Conservation (phyloP, 306 rosid genomes). For the Lotus japonicus region DNA sequence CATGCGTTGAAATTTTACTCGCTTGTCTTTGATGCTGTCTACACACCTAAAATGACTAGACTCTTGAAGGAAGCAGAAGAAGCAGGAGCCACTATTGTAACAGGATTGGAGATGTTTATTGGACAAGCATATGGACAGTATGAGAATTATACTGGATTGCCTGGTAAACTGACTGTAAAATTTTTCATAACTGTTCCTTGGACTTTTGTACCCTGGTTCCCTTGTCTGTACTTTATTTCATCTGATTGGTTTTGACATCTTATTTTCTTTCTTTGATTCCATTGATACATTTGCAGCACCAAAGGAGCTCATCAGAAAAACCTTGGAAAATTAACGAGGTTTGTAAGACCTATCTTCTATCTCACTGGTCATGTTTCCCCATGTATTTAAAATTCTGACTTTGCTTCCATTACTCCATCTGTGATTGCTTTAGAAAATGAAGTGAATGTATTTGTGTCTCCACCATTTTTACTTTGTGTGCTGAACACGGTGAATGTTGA, state of each 20-base stretch:
- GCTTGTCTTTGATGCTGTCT: constrained; percentile 86
- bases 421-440: not conserved
- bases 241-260: constrained; percentile 20
- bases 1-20: constrained; percentile 59
- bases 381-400: not conserved
- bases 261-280: constrained; percentile 7
- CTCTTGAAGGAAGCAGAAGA: constrained; percentile 89
- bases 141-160: constrained; percentile 77
- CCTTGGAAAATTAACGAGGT: constrained; percentile 55
- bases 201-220: not conserved
- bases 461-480: not conserved
- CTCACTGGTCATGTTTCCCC: constrained; percentile 1
- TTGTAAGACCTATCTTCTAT: constrained; percentile 16
- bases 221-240: constrained; percentile 1
- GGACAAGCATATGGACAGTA: constrained; percentile 84
- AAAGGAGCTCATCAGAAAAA: constrained; percentile 56
- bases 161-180: constrained; percentile 48
- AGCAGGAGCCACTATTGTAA: constrained; percentile 64
- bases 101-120: constrained; percentile 80
- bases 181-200: not conserved
- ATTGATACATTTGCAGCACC: constrained; percentile 61
- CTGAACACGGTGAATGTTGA: not conserved
- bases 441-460: not conserved
- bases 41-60: constrained; percentile 78
- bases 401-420: not conserved